Evolutionary conservation across 1,284 basidiomycete species (phyloP), one percentile per base, ranked within the genome.

Genomic region (Austroboletus novae-zelandiae): DNA sequence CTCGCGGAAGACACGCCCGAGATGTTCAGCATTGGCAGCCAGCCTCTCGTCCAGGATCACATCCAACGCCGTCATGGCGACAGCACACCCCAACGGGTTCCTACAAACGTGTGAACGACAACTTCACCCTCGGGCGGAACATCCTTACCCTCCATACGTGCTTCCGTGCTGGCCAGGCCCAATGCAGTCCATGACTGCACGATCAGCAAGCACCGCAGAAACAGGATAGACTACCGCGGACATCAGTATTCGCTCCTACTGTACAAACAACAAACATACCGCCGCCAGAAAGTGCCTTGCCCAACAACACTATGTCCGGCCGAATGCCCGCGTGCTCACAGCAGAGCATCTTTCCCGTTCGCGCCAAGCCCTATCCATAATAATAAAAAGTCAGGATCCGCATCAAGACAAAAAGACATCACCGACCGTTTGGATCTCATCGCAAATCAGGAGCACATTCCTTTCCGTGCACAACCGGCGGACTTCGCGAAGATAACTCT

Each of bases 151-250:
- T 62, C 92, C 93, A 56, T 94, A 95, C 0, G 96, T 98, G 61
- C 89, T 92, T n/a, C 95, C 94, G 64, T 98, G 97, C 74, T 98
- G 94, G 54, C 96, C 95, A n/a, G 96, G 94, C 57, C 86, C 79
- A 68, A 99, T 96, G 74, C 88, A 91, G 29, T 95, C 84, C 94
- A 99, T 98, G 55, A 99, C 73, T 30, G 93, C 88, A 56, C 84
- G 82, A 71, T 94, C 86, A 7, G 94, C 89, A 29, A 99, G 79
- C 11, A 98, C 95, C 14, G 91, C 93, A 35, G 94, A 97, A 18
- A 99, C 95, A 43, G 97, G 96, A 72, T 98, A 98, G 55, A 98
- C 90, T 91, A 32, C 31, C 31, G 31, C 10, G 31, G 11, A 32
- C 31, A 32, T 32, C 10, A 15, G 31, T 15, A 15, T 15, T 13